These are phyloP conservation scores for Smittium culicis DNA, from an alignment of 371 early-diverging fungal genomes.

Conservation along the genomic window DNA sequence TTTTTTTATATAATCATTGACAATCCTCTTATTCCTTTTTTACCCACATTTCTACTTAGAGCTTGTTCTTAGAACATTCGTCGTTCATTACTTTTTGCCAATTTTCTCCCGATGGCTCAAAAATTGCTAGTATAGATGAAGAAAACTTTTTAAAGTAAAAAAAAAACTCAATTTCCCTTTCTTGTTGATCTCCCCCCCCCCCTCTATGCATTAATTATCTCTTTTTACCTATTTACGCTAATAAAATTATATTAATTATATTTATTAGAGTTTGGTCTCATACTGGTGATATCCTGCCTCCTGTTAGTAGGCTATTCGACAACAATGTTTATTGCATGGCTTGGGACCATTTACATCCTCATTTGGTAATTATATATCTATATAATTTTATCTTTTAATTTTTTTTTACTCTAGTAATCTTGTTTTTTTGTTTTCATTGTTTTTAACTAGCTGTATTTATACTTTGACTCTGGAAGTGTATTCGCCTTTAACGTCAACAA, in stretches of 20 bases:
- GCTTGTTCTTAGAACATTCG: constrained; percentile 30
- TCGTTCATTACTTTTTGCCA: constrained; percentile 21
- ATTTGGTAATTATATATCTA: constrained; percentile 11
- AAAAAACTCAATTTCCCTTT: not conserved
- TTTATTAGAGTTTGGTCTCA: constrained; percentile 23
- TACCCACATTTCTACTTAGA: constrained; percentile 12
- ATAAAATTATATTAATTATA: not conserved
- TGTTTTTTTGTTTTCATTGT: not conserved
- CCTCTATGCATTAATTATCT: not conserved
- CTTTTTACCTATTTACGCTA: too few species aligned
- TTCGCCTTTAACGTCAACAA: constrained; percentile 26
- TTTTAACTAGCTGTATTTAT: constrained; percentile 19
- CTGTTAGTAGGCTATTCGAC: constrained; percentile 27
- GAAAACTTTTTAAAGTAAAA: constrained; percentile 24
- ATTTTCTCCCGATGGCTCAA: constrained; percentile 25
- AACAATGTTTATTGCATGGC: constrained; percentile 25
- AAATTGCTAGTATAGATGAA: constrained; percentile 33
- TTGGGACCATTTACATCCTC: constrained; percentile 27
- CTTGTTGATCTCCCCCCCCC: not conserved
- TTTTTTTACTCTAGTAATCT: not conserved
- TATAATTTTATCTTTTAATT: not conserved
- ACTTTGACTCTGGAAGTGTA: constrained; percentile 24
- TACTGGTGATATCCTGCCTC: constrained; percentile 14
- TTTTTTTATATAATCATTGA: not conserved
- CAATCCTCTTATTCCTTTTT: not conserved